Evolutionary conservation across 148 eudicot species (phyloP), one percentile per base, ranked within the genome.

Genomic region (Suaeda aralocaspica): DNA sequence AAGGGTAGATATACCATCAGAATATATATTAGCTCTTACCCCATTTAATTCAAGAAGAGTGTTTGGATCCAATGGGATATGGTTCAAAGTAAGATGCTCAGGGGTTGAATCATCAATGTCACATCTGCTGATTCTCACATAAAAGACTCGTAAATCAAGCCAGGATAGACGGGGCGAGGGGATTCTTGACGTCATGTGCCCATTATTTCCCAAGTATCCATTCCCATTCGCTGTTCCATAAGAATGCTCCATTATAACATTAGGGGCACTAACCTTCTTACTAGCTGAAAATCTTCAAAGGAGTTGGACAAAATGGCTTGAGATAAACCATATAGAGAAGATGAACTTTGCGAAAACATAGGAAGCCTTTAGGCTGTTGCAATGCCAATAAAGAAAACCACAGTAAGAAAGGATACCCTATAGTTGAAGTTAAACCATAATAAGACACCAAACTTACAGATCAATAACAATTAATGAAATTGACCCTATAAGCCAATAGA

Each of bases 11-110:
- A 78, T 66, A 1, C 89, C 87, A 59, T 89, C 94, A 0, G 88
- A 85, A 45, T 86, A 72, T 33, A 81, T 83, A 81, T 86, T 77
- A 75, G 83, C 76, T 78, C 95, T 82, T 29, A 66, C 83, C 51
- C 92, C 84, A 71, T 91, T 91, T 22, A 87, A 80, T 77, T 91
- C 95, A 56, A 91, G 79, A 67, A 91, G 88, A 29, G 97, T 84
- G 30, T 91, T 85, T 4, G 73, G 90, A 70, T 76, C 78, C 70
- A 91, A 63, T 16, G 92, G 95, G 58, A 82, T 69, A 74, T 87
- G 92, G 71, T 87, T 91, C 41, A 91, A 69, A 5, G 88, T 83
- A 24, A 89, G 97, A 72, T 71, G 72, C 34, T 84, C 87, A 0
- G 97, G 88, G 25, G 88, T 85, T 3, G 87, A 85, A 74, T 81